phyloP scores from a whole-genome alignment of 805 yeast genomes.

The Hanseniaspora meyeri region DNA sequence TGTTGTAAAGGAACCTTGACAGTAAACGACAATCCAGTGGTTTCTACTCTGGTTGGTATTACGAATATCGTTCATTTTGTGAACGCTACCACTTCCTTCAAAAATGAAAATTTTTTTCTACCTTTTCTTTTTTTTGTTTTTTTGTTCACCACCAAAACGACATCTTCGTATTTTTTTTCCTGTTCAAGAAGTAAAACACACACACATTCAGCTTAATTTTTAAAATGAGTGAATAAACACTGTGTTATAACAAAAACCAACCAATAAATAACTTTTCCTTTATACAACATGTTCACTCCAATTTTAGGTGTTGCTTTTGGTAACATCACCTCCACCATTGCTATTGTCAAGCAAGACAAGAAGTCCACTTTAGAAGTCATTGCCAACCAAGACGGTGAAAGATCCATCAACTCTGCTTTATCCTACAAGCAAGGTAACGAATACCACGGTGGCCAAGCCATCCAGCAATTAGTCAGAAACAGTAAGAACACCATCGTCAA shows the following conservation, averaged over 20 bases:
- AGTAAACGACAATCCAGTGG: no score
- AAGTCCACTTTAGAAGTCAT: slow-evolving; percentile 73
- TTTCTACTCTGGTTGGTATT: no score
- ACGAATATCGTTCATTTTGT: no score
- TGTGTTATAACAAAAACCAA: neutral
- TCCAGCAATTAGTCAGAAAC: slow-evolving; percentile 83
- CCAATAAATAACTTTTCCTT: neutral
- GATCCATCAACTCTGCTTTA: slow-evolving; percentile 85
- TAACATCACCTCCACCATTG: slow-evolving; percentile 89
- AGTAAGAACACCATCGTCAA: slow-evolving; percentile 73
- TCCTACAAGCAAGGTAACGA: slow-evolving; percentile 90
- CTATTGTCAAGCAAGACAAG: slow-evolving; percentile 73
- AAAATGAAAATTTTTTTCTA: no score
- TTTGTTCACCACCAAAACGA: no score
- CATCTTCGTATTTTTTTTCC: neutral
- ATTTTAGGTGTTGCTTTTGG: slow-evolving; percentile 94
- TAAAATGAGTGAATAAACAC: neutral
- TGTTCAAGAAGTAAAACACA: neutral
- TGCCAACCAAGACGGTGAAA: slow-evolving; percentile 98
- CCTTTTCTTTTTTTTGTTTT: neutral
- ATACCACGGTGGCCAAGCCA: slow-evolving; percentile 94
- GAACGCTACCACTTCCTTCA: neutral
- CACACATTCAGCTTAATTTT: neutral
- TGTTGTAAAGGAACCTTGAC: no score
- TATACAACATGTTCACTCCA: slow-evolving; percentile 29